phyloP scores from a whole-genome alignment of 73 alveolate species.

The Breviolum minutum region DNA sequence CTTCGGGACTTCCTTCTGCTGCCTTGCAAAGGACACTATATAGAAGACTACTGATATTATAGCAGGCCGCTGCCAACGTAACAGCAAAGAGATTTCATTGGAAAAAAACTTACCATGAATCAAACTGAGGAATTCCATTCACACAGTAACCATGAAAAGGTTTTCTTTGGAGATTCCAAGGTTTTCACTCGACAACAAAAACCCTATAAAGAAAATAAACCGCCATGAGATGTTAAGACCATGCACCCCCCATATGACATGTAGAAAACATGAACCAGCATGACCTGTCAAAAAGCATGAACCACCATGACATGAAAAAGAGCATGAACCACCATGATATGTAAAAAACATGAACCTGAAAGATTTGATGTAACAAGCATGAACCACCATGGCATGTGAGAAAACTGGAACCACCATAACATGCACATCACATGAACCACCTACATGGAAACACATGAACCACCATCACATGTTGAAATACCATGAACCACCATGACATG shows the following conservation, averaged over 20 bases:
- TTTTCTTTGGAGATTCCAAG: too few species aligned
- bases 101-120: too few species aligned
- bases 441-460: not conserved
- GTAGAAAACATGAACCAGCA: not conserved
- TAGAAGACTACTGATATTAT: too few species aligned
- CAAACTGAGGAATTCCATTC: too few species aligned
- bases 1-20: too few species aligned
- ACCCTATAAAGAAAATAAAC: not conserved
- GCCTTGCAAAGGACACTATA: too few species aligned
- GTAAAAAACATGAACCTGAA: too few species aligned
- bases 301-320: not conserved
- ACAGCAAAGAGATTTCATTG: too few species aligned
- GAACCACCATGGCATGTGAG: conserved; percentile 9
- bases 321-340: not conserved
- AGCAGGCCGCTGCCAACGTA: too few species aligned
- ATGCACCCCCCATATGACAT: not conserved
- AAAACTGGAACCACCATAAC: conserved; percentile 1
- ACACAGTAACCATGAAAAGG: too few species aligned
- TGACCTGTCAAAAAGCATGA: not conserved
- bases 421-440: not conserved
- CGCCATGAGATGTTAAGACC: not conserved
- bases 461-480: not conserved
- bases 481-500: not conserved
- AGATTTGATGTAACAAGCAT: too few species aligned
- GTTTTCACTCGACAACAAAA: too few species aligned